Conservation (phyloP, 345 rosid species). For the Angophora floribunda region DNA sequence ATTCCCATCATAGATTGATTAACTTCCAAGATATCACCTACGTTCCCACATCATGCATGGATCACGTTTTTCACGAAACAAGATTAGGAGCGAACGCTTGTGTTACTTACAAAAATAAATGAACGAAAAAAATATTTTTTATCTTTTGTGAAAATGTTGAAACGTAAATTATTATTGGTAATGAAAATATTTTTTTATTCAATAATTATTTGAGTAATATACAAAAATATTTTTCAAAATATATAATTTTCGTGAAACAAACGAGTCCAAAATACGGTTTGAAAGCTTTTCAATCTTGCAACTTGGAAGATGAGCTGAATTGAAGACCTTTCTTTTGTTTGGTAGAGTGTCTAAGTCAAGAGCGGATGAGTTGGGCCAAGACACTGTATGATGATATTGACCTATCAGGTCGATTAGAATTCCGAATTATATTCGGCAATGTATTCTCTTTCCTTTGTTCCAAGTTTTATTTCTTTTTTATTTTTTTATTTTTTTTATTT, state of each 20-base stretch:
- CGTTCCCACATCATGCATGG: not conserved
- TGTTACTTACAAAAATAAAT: rapidly evolving
- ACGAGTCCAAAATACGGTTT: not conserved
- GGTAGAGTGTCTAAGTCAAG: not conserved
- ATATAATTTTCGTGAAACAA: rapidly evolving
- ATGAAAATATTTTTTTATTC: not conserved
- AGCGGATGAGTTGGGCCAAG: not conserved
- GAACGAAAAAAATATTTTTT: too few relatives aligned
- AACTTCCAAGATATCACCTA: not conserved
- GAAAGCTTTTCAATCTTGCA: not conserved
- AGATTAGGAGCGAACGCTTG: not conserved
- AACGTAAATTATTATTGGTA: rapidly evolving
- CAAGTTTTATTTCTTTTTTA: not conserved
- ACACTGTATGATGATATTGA: not conserved
- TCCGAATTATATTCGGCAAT: not conserved
- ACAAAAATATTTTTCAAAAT: not conserved
- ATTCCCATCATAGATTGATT: not conserved
- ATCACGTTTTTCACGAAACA: too few relatives aligned
- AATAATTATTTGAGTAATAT: rapidly evolving
- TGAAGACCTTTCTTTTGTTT: not conserved
- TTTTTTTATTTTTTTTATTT: not conserved
- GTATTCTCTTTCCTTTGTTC: not conserved
- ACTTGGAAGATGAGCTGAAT: not conserved
- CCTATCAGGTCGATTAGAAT: not conserved
- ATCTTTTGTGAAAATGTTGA: rapidly evolving